Conservation (phyloP, 2,329 filamentous ascomycete genomes). For the Colletotrichum theobromicola region DNA sequence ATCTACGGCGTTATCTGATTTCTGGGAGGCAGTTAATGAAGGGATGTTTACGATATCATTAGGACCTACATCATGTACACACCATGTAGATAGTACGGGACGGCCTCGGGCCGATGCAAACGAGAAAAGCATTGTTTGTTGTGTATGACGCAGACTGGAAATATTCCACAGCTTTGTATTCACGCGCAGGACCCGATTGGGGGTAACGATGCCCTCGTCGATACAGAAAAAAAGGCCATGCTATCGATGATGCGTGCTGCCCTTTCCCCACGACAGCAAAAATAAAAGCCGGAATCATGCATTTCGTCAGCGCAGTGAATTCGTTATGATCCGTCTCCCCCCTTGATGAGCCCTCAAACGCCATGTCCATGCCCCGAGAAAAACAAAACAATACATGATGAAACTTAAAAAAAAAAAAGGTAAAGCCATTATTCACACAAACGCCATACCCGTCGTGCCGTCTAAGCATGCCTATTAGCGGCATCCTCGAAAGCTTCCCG, state of each 20-base stretch:
- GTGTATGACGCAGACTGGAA: neutral
- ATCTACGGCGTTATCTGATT: constrained; percentile 1
- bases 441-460: neutral
- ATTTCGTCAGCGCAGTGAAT: constrained; percentile 5
- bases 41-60: constrained; percentile 6
- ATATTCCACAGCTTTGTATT: neutral
- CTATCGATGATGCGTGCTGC: neutral
- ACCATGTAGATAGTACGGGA: neutral
- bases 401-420: no score
- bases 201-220: neutral
- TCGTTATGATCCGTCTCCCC: neutral
- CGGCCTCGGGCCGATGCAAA: neutral
- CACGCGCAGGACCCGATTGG: neutral
- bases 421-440: neutral
- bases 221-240: neutral
- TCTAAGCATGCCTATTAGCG: constrained; percentile 21
- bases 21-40: neutral
- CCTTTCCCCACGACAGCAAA: neutral
- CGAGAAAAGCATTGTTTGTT: neutral
- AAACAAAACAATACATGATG: constrained; percentile 26
- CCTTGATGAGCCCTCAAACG: neutral
- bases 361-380: constrained; percentile 3
- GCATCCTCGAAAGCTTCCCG: constrained; percentile 80
- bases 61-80: neutral
- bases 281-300: constrained; percentile 1